Base-by-base conservation (phyloP, 257 asterid genomes). In the Paraleonurus japonicus region DNA sequence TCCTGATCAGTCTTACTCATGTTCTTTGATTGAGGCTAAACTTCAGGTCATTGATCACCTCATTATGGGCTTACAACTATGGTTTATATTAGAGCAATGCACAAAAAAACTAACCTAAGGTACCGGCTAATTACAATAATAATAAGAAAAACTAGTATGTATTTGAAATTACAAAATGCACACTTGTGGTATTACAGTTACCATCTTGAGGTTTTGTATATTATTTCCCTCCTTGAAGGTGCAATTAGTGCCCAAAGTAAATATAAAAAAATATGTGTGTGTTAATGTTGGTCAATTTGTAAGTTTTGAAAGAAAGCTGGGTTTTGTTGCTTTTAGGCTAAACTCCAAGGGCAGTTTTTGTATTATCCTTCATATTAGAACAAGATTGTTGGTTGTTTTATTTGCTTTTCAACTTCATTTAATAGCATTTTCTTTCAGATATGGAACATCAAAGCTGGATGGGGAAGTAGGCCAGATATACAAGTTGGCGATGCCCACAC, bases 401-500 rank as follows among this genome's bases (percentile, higher is more conserved):
- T 69, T 41, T 15, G 45, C 70, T 50, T 60, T 45, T 35, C 71
- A 32, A 63, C 6, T 50, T 27, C 17, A 37, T 35, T 43, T 6
- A 39, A 13, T 65, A 22, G 23, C 37, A 47, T 70, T 54, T 26
- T 76, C 76, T 69, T 78, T 66, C 81, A 94, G 96, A 81, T 94
- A 78, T 94, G 99, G 99, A 94, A 81, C 79, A 81, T 89, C 73
- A 94, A 91, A 80, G 87, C 99, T 79, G 98, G 96, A 76, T 94
- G 97, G 99, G 99, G 92, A 74, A 88, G 96, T 85, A 88, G 95
- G 78, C 99, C 99, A 33, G 99, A 91, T 71, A 70, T 80, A 67
- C 70, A 73, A 55, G 80, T 88, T 65, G 78, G 76, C 37, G 74
- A 71, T 47, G 89, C 87, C 55, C 99, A 94, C 83, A 76, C 92